phyloP scores from a whole-genome alignment of 495 filamentous ascomycete species.

The Choiromyces venosus region DNA sequence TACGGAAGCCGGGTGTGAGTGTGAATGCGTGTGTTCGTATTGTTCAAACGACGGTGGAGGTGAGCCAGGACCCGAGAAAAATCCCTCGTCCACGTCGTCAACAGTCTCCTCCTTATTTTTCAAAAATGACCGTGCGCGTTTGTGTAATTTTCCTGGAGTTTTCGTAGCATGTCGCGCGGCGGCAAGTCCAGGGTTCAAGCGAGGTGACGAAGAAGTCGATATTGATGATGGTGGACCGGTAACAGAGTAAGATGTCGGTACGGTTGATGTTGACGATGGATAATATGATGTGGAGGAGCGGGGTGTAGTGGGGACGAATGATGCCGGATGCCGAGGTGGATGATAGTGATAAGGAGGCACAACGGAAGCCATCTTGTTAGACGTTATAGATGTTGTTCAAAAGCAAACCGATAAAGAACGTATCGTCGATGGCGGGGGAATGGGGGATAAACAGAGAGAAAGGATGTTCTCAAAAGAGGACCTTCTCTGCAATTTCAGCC shows the following conservation, averaged over 20 bases:
- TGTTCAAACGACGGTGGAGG: constrained; percentile 30
- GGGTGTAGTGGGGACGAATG: constrained; percentile 31
- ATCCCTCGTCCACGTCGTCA: constrained; percentile 38
- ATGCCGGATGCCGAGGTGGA: constrained; percentile 37
- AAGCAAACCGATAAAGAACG: neutral
- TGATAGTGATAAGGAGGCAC: constrained; percentile 38
- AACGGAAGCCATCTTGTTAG: constrained; percentile 37
- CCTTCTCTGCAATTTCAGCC: neutral
- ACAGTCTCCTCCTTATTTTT: constrained; percentile 31
- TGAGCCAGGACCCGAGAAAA: constrained; percentile 39
- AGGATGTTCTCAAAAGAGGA: neutral
- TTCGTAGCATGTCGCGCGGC: constrained; percentile 41
- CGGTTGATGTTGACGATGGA: constrained; percentile 35
- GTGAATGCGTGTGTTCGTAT: constrained; percentile 26
- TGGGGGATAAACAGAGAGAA: neutral
- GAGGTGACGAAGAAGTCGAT: constrained; percentile 36
- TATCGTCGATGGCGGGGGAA: neutral
- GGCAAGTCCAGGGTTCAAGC: constrained; percentile 37
- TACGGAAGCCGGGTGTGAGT: neutral
- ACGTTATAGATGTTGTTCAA: constrained; percentile 14
- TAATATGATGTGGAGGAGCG: constrained; percentile 33
- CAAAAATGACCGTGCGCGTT: constrained; percentile 32
- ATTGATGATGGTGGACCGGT: constrained; percentile 33
- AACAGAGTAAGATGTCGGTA: constrained; percentile 37
- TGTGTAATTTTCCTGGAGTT: constrained; percentile 35